A percentile compares a stretch with the other conserved stretches of the same genome.
phyloP scores from a whole-genome alignment of 371 early-diverging fungal genomes.

The Mortierella sp. region DNA sequence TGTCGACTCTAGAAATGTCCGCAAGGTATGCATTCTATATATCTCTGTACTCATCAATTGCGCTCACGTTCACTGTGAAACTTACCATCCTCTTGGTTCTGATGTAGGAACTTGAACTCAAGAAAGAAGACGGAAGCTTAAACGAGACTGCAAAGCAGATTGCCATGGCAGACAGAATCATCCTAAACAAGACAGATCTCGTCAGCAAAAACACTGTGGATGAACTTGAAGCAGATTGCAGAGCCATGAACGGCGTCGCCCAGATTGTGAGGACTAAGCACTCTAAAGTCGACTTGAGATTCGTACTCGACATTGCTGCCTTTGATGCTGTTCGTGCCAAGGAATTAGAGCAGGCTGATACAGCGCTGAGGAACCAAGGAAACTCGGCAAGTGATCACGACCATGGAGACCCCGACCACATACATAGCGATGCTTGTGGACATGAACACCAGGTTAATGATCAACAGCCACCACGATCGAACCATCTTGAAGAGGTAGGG shows the following conservation, averaged over 20 bases:
- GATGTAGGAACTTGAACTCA: constrained; percentile 27
- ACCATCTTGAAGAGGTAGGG: constrained; percentile 42
- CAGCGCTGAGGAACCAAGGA: constrained; percentile 22
- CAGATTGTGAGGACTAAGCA: constrained; percentile 66
- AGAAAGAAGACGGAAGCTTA: constrained; percentile 54
- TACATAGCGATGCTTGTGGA: constrained; percentile 61
- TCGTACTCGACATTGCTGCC: constrained; percentile 44
- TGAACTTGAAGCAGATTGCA: constrained; percentile 65
- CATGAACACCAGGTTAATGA: constrained; percentile 60
- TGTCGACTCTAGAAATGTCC: constrained; percentile 90
- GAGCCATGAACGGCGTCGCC: constrained; percentile 73
- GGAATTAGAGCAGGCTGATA: constrained; percentile 47
- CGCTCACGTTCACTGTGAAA: not conserved
- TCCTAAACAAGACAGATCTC: constrained; percentile 96
- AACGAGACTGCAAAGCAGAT: constrained; percentile 83
- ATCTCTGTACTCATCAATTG: constrained; percentile 68
- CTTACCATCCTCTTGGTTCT: not conserved
- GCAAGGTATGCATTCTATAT: constrained; percentile 57
- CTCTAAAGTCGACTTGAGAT: constrained; percentile 62
- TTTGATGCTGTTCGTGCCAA: constrained; percentile 47
- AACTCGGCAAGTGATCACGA: not conserved
- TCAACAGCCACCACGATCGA: constrained; percentile 20
- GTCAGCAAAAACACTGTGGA: constrained; percentile 64
- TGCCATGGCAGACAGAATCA: constrained; percentile 94
- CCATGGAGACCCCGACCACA: constrained; percentile 30